These are phyloP conservation scores for Herpetomonas samuelpessoai DNA, from an alignment of 208 protist genomes.

Conservation along the genomic window DNA sequence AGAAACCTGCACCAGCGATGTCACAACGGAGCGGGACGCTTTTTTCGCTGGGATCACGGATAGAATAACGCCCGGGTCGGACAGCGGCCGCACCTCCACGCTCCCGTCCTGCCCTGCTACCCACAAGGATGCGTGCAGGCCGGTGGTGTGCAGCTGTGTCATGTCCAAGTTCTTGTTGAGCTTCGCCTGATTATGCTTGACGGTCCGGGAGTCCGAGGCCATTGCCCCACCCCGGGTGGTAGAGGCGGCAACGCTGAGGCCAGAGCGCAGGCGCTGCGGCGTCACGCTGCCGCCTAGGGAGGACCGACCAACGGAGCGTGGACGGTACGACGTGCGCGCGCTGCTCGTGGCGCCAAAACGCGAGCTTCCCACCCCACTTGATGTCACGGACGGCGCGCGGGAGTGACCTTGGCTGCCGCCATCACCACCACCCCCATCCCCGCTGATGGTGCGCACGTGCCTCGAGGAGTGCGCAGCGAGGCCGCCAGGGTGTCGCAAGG, in stretches of 20 bases:
- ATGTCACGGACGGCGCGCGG: too few species aligned
- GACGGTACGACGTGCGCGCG: background rate
- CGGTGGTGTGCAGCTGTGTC: conserved; percentile 17
- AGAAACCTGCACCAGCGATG: conserved; percentile 42
- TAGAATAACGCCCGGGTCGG: conserved; percentile 37
- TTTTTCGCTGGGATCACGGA: conserved; percentile 18
- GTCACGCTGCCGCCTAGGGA: background rate
- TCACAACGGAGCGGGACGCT: conserved; percentile 30
- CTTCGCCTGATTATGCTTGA: background rate
- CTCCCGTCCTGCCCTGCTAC: conserved; percentile 44
- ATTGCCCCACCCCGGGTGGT: background rate
- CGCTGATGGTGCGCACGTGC: too few species aligned
- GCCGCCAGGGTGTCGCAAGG: too few species aligned
- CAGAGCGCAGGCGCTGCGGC: background rate
- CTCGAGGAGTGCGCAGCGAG: too few species aligned
- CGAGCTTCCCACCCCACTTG: too few species aligned
- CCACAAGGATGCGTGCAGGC: conserved; percentile 57
- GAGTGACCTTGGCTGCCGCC: too few species aligned
- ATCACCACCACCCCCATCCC: too few species aligned
- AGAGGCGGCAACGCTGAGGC: background rate
- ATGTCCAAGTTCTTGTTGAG: conserved; percentile 25
- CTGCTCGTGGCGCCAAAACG: background rate
- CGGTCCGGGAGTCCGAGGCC: background rate
- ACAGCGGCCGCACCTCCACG: conserved; percentile 57
- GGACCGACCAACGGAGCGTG: background rate